Evolutionary conservation across 371 early-diverging fungal genomes (phyloP).

Genomic region (Mucor velutinosus): DNA sequence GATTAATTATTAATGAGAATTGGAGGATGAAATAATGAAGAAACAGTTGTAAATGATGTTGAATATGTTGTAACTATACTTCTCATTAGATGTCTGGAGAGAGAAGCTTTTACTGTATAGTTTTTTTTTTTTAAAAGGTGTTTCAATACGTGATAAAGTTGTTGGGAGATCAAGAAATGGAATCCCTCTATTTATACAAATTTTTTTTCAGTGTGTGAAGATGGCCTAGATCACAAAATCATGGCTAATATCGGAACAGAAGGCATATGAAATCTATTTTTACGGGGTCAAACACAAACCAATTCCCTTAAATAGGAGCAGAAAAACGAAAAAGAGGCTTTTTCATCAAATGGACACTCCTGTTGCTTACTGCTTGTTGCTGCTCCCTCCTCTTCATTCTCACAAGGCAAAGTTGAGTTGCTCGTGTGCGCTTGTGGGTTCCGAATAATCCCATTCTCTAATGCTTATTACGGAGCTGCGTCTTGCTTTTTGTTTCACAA

Average conservation of each 20-base stretch:
- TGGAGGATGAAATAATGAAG: constrained; percentile 34
- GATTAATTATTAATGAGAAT: constrained; percentile 20
- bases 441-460: not conserved
- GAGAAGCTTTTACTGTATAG: constrained; percentile 6
- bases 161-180: not conserved
- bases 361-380: not conserved
- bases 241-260: constrained; percentile 17
- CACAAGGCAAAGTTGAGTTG: not conserved
- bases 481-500: constrained; percentile 5
- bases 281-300: not conserved
- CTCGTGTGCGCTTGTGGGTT: not conserved
- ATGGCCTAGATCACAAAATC: constrained; percentile 5
- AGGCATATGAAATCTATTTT: constrained; percentile 16
- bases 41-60: constrained; percentile 26
- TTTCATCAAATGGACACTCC: not conserved
- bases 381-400: not conserved
- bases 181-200: constrained; percentile 3
- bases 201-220: not conserved
- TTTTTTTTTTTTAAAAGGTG: not conserved
- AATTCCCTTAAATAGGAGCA: not conserved
- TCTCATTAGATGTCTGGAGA: constrained; percentile 29
- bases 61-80: constrained; percentile 24
- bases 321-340: constrained; percentile 1
- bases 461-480: not conserved
- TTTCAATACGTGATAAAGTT: not conserved